Evolutionary conservation across 1,139 yeast genomes (phyloP), one percentile per base, ranked within the genome.

Genomic region (Petasospora fabianii): DNA sequence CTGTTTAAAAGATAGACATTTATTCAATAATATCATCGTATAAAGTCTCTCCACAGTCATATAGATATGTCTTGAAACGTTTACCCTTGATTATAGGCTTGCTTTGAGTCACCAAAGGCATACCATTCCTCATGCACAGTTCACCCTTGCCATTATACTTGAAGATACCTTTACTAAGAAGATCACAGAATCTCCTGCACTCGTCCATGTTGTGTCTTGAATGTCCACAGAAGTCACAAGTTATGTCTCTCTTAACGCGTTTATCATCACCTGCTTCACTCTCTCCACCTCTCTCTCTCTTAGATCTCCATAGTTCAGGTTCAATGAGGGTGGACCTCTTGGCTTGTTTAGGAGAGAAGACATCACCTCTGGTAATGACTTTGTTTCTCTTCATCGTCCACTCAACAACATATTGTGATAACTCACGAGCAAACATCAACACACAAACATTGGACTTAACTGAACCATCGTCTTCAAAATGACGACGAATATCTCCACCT

Each of bases 181-280:
- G 35, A 11, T 32, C 27, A 12, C 29, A 3, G 24, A 24, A 17
- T n/a, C 13, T 24, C 6, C 20, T 8, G 17, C 35, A 24, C 9
- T 13, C 12, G 24, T 33, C 19, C 19, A 26, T 33, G 24, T n/a
- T 14, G 20, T 33, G 30, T 9, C 7, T 6, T 7, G 8, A 13
- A 14, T 33, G 15, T 3, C 30, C 35, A 13, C 36, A 27, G 16
- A 19, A 33, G 27, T 33, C 27, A 21, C 36, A 33, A 6, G 21
- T 5, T 4, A 5, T 9, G 14, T 19, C 14, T 10, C 6, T 7
- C 13, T 9, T 12, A 7, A 20, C 22, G 7, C 22, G 7, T 12
- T 24, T 24, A 9, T n/a, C 13, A 5, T 12, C 26, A 24, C n/a
- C 11, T 9, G 26, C 5, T 6, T 24, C 26, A 5, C 13, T 12